Percentiles rank a stretch among this genome's conserved stretches.
phyloP scores from a whole-genome alignment of 1,284 basidiomycete genomes.

The Moesziomyces aphidis region DNA sequence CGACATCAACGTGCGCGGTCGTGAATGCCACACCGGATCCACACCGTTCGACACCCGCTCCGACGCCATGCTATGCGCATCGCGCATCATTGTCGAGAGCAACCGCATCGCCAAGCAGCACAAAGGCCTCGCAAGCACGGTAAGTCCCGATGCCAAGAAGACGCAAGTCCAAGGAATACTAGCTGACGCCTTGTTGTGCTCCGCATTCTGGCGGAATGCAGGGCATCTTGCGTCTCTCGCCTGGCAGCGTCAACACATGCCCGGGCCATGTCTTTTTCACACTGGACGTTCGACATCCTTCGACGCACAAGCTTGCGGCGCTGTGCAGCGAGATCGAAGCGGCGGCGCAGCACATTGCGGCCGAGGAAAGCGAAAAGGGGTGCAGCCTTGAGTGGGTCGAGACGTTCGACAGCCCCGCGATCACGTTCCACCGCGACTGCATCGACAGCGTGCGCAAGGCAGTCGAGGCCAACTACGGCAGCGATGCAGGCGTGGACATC shows the following conservation, averaged over 20 bases:
- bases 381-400: conserved; percentile 36
- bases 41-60: conserved; percentile 41
- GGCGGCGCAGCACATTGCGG: conserved; percentile 19
- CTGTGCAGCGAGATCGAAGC: conserved; percentile 30
- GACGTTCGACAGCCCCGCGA: conserved; percentile 38
- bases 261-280: conserved; percentile 44
- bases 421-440: conserved; percentile 41
- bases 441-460: conserved; percentile 35
- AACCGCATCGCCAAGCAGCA: conserved; percentile 42
- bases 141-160: conserved; percentile 13
- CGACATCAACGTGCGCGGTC: conserved; percentile 33
- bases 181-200: not conserved
- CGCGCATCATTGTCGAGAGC: conserved; percentile 39
- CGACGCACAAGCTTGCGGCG: conserved; percentile 15
- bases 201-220: not conserved
- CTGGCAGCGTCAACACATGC: conserved; percentile 44
- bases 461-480: conserved; percentile 25
- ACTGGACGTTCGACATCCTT: conserved; percentile 38
- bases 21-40: conserved; percentile 42
- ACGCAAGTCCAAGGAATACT: too few species aligned
- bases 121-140: conserved; percentile 32
- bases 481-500: conserved; percentile 27
- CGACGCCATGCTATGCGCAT: conserved; percentile 44
- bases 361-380: conserved; percentile 32
- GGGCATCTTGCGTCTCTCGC: conserved; percentile 40